Base-by-base conservation (phyloP, 2,329 filamentous ascomycete species). In the Aspergillus proliferans region DNA sequence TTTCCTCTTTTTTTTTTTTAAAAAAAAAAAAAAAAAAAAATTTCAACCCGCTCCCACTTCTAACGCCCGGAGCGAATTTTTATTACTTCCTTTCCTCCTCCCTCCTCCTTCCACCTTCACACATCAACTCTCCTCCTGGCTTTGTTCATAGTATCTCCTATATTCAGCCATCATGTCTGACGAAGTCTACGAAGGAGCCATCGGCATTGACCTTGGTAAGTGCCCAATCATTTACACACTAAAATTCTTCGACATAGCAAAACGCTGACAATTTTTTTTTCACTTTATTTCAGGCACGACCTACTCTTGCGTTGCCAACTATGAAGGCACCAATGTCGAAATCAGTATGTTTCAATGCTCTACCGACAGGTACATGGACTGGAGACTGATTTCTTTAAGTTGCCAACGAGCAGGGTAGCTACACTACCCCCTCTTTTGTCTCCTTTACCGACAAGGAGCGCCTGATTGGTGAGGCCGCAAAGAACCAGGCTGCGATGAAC, bases 401-500 rank as follows among this genome's bases (percentile, higher is more conserved):
- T 76, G 92, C 92, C 86, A 97, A 97, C 80, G 92, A 97, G 84
- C 92, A 97, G 85, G 92, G 92, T 83, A 91, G 84, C 79, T 95
- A 95, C 80, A 97, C 93, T 71, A 97, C 93, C 58, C 93, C 93
- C 62, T 97, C 93, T 50, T 98, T 96, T 82, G 93, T 98, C 72
- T 95, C 89, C 66, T 98, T 98, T 85, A 96, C 90, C 72, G 86
- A 92, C 68, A 89, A 95, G 81, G 93, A 98, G 83, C 91, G 93
- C 76, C 80, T 98, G 78, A 97, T 97, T 71, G 93, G 93, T 81
- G 93, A 97, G 83, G 92, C 93, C 54, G 93, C 93, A 71, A 98
- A 97, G 88, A 98, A 98, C 83, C 91, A 96, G 85, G 93, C 92
- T 71, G 92, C 93, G 69, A 95, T 97, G 89, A 98, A 98, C 88